Conservation (phyloP, 371 early-diverging fungal species). For the Gilbertella persicaria region DNA sequence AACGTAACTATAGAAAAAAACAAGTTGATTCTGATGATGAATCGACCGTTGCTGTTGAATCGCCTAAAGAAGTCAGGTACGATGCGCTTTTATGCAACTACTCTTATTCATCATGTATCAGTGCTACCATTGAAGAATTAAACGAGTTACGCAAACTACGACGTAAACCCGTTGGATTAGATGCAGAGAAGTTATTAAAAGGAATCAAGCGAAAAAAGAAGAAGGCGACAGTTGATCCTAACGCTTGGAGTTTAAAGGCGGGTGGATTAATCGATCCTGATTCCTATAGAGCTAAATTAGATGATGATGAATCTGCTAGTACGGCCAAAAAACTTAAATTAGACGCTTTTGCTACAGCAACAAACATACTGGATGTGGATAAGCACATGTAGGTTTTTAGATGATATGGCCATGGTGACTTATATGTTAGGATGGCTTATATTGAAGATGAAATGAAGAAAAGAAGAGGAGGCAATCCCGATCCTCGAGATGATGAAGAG, state of each 20-base stretch:
- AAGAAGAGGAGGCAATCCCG: slow-evolving; percentile 19
- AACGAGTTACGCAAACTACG: slow-evolving; percentile 66
- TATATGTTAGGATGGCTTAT: slow-evolving; percentile 69
- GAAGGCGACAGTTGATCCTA: slow-evolving; percentile 43
- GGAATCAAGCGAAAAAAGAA: slow-evolving; percentile 59
- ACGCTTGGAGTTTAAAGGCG: slow-evolving; percentile 52
- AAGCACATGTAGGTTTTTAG: slow-evolving; percentile 68
- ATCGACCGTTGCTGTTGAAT: neutral
- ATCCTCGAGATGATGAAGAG: slow-evolving; percentile 22
- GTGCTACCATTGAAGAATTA: slow-evolving; percentile 59
- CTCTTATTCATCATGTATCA: slow-evolving; percentile 1
- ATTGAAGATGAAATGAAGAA: slow-evolving; percentile 29
- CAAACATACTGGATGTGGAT: slow-evolving; percentile 82
- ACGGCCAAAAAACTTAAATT: slow-evolving; percentile 40
- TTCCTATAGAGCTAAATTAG: slow-evolving; percentile 27
- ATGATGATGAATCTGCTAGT: slow-evolving; percentile 16
- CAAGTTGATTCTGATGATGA: slow-evolving; percentile 40
- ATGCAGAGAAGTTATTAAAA: slow-evolving; percentile 54
- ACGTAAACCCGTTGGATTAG: slow-evolving; percentile 63
- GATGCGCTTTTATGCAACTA: too few relatives aligned
- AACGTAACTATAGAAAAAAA: slow-evolving; percentile 42
- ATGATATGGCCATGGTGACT: neutral
- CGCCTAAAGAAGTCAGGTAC: too few relatives aligned
- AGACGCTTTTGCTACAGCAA: slow-evolving; percentile 81
- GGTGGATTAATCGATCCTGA: slow-evolving; percentile 57